Evolutionary conservation across 345 rosid genomes (phyloP).

Genomic region (Heritiera fomes): DNA sequence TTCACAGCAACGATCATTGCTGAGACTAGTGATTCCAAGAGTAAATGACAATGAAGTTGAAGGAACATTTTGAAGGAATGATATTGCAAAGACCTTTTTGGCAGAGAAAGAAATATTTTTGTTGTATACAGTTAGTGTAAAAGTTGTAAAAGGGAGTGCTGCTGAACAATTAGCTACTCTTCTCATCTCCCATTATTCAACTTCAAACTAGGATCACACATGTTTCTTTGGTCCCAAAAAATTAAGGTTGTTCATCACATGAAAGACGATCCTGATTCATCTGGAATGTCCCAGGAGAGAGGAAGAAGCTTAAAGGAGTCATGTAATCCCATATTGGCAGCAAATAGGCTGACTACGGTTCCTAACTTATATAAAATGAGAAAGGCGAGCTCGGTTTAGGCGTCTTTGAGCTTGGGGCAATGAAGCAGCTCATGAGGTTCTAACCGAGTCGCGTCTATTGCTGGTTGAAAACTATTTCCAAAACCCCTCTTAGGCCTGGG

Average conservation of each 20-base stretch:
- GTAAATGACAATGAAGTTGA: too few relatives aligned
- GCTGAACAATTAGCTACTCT: conserved; percentile 16
- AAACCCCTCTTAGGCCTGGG: conserved; percentile 40
- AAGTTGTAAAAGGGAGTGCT: not conserved
- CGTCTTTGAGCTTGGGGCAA: conserved; percentile 36
- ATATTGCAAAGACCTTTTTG: conserved; percentile 7
- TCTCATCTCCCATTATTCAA: conserved; percentile 30
- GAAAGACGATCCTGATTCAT: not conserved
- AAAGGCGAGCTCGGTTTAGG: rapidly evolving
- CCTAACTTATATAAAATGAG: not conserved
- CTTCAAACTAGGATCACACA: not conserved
- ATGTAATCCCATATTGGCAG: conserved; percentile 9
- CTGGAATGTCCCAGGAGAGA: not conserved
- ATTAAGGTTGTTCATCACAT: not conserved
- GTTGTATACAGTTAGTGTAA: not conserved
- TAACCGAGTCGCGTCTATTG: conserved; percentile 42
- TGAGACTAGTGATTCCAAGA: too few relatives aligned
- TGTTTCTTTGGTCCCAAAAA: not conserved
- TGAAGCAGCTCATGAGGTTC: conserved; percentile 39
- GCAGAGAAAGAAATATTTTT: not conserved
- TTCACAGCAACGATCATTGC: too few relatives aligned
- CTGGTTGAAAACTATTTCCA: conserved; percentile 48
- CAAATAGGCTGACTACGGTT: too few relatives aligned
- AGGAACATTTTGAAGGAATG: conserved; percentile 13
- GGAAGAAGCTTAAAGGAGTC: not conserved